phyloP scores from a whole-genome alignment of 1,139 yeast genomes.

The Yamadazyma taylorii region DNA sequence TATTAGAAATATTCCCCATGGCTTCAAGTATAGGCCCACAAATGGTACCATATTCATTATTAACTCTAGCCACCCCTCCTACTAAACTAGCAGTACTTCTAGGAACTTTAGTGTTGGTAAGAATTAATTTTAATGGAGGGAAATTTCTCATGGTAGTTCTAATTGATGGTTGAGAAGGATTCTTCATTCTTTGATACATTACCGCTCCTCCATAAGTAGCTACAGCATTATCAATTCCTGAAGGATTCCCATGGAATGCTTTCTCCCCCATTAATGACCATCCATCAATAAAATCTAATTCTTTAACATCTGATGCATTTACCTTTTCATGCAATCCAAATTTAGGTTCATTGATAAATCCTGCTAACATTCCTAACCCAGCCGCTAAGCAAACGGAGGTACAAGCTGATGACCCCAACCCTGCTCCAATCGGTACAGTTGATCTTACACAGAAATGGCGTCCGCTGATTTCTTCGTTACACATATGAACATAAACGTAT shows the following conservation, averaged over 20 bases:
- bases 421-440: conserved; percentile 94
- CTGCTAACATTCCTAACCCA: conserved; percentile 66
- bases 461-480: conserved; percentile 49
- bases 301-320: conserved; percentile 37
- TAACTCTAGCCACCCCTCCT: conserved; percentile 64
- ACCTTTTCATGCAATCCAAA: conserved; percentile 29
- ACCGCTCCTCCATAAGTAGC: conserved; percentile 97
- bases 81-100: conserved; percentile 86
- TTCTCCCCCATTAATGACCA: conserved; percentile 96
- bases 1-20: conserved; percentile 65
- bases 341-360: conserved; percentile 43
- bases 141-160: conserved; percentile 68
- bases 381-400: conserved; percentile 82
- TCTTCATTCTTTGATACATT: conserved; percentile 67
- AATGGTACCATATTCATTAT: conserved; percentile 53
- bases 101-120: conserved; percentile 85
- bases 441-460: conserved; percentile 69
- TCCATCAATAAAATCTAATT: conserved; percentile 63
- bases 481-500: conserved; percentile 66
- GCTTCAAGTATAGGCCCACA: conserved; percentile 63
- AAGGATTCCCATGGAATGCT: conserved; percentile 95
- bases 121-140: conserved; percentile 71
- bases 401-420: conserved; percentile 93
- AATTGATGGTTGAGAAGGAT: conserved; percentile 54
- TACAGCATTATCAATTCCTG: conserved; percentile 96